Base-by-base conservation (phyloP, 2,329 filamentous ascomycete genomes). In the Chaetomiaceae sp. region DNA sequence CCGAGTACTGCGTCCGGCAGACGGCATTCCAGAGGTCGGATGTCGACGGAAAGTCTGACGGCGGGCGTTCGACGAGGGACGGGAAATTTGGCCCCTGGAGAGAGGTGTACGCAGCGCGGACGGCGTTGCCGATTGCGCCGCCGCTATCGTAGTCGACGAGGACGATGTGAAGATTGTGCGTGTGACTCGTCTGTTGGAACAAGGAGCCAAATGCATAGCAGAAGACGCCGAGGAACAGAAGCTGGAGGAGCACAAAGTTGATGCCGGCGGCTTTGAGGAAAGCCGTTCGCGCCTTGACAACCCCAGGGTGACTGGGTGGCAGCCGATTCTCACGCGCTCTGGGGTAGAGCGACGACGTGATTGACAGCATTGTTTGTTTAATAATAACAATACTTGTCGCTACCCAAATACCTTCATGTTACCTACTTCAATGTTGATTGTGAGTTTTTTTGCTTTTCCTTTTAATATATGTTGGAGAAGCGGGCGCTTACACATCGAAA, bases 61-160 rank as follows among this genome's bases (percentile, higher is more conserved):
- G 42, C 7, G 30, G 13, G 3, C 31, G 42, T 35, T 44, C 42
- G n/a, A 44, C 31, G 30, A 44, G 14, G 13, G 42, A 23, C 17
- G 42, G 42, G n/a, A 44, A 44, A 10, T 25, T 35, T 6, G 21
- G 6, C 20, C 17, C 42, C 17, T 25, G 42, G 8, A 44, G 31
- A 21, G 42, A 34, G 19, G 42, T 31, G 12, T 44, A 44, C 19
- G 42, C 42, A 13, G 42, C 42, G 4, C 42, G 42, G 7, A 44
- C 20, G 13, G 42, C 30, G 19, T 16, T 17, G 19, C 42, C 42
- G 14, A 44, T 34, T 23, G 42, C 42, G 42, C 42, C 42, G 30
- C 42, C 42, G 20, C 30, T 31, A 25, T 35, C 42, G 31, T 44
- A 44, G 42, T 44, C 42, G 17, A 44, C 42, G 17, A 44, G 31